These are phyloP conservation scores for Deinandra increscens DNA, from an alignment of 129 eudicot genomes.

Conservation along the genomic window DNA sequence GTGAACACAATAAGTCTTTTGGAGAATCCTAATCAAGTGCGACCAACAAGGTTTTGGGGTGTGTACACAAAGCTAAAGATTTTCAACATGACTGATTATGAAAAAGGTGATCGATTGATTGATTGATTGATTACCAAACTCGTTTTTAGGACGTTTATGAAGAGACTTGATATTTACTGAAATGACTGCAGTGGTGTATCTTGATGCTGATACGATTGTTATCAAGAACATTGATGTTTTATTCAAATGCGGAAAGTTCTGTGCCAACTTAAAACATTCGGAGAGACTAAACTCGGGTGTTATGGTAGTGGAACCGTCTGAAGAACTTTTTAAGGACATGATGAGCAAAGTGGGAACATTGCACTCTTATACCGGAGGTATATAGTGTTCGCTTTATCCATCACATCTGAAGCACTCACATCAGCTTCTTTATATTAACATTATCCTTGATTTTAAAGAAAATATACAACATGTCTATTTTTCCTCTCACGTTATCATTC, in stretches of 20 bases:
- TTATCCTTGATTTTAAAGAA: too few species aligned
- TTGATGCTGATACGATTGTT: constrained; percentile 94
- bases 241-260: constrained; percentile 82
- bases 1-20: constrained; percentile 71
- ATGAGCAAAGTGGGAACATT: constrained; percentile 68
- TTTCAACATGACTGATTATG: constrained; percentile 84
- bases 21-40: constrained; percentile 84
- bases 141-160: not conserved
- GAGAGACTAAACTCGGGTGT: constrained; percentile 97
- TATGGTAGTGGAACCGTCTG: constrained; percentile 96
- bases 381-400: constrained; percentile 16
- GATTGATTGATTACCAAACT: not conserved
- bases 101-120: too few species aligned
- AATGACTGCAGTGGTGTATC: constrained; percentile 73
- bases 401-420: too few species aligned
- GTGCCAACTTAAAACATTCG: constrained; percentile 96
- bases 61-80: constrained; percentile 95
- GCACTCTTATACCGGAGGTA: constrained; percentile 95
- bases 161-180: not conserved
- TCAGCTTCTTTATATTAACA: too few species aligned
- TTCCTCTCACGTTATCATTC: too few species aligned
- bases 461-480: too few species aligned
- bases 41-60: constrained; percentile 98
- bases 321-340: constrained; percentile 78
- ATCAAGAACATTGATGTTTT: constrained; percentile 83